Evolutionary conservation across 2,329 filamentous ascomycete genomes (phyloP).

Genomic region (Aspergillus neotritici): DNA sequence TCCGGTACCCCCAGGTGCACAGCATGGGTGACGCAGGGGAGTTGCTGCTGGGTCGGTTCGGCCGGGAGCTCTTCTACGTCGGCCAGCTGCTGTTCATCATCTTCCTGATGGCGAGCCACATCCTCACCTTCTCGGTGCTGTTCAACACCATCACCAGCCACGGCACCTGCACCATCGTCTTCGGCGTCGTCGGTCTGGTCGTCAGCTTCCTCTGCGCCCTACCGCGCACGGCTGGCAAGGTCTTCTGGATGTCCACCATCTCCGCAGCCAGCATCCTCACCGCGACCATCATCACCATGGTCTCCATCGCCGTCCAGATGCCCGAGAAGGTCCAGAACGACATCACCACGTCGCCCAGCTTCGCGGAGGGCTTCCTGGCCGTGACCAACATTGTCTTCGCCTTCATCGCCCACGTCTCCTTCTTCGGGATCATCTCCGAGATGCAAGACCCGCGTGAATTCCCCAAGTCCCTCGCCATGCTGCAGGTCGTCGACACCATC

Average conservation of each 20-base stretch:
- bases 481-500: conserved; percentile 56
- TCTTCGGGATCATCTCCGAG: conserved; percentile 62
- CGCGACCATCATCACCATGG: conserved; percentile 61
- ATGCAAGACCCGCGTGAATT: conserved; percentile 57
- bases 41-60: conserved; percentile 57
- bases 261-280: conserved; percentile 48
- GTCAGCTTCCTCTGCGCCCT: conserved; percentile 56
- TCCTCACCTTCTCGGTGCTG: conserved; percentile 63
- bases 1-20: conserved; percentile 53
- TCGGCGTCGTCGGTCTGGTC: conserved; percentile 53
- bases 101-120: conserved; percentile 66
- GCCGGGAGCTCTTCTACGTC: conserved; percentile 56
- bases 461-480: conserved; percentile 56
- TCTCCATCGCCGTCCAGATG: conserved; percentile 54
- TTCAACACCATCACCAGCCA: conserved; percentile 60
- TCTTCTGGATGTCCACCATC: conserved; percentile 54
- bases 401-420: conserved; percentile 60
- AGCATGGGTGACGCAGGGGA: conserved; percentile 64
- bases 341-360: conserved; percentile 37
- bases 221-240: conserved; percentile 57
- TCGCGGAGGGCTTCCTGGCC: conserved; percentile 54
- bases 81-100: conserved; percentile 60
- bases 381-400: conserved; percentile 66
- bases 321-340: conserved; percentile 34
- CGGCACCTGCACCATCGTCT: conserved; percentile 58